Evolutionary conservation across 768 basidiomycete species (phyloP), one percentile per base, ranked within the genome.

Genomic region (Suillus occidentalis): DNA sequence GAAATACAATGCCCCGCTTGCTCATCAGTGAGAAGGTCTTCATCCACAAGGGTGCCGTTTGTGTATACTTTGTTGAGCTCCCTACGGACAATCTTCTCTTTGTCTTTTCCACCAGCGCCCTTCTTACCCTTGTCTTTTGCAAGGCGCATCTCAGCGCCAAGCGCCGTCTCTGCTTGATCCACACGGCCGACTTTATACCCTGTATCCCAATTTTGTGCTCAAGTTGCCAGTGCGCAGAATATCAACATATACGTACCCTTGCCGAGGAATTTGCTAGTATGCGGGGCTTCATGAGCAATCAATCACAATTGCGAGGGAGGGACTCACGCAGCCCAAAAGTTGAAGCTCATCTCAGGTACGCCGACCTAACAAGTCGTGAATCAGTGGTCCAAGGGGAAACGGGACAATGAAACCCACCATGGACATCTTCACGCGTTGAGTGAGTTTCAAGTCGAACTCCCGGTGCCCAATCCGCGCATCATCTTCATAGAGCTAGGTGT

Each of bases 51-150:
- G 0, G 97, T 99, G 3, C 97, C 97, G 60, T 94, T 94, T 0
- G 97, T 99, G 73, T 96, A 92, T 52, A 99, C 94, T 80, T 96
- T 97, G 76, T 92, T 92, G 59, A 99, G 83, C 71, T 96, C 97
- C 57, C 91, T 91, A 66, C 90, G 82, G 49, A 99, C 97, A 60
- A 99, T 98, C 80, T 97, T 93, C 7, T 92, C 92, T 67, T 86
- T 88, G 47, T 79, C 80, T 68, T 85, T 88, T 56, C 87, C 88
- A 0, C 71, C 75, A 68, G 71, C 47, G 73, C 80, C 12, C 75
- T 79, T 84, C 28, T 28, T 59, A 59, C 77, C 78, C 67, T 79
- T 82, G 18, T 77, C 78, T 70, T 91, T 91, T 25, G 93, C 92
- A 65, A 91, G 76, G 36, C 97, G 90, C 92, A 99, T 97, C 76